phyloP scores from a whole-genome alignment of 2,329 filamentous ascomycete genomes.

The Fusarium clavum region DNA sequence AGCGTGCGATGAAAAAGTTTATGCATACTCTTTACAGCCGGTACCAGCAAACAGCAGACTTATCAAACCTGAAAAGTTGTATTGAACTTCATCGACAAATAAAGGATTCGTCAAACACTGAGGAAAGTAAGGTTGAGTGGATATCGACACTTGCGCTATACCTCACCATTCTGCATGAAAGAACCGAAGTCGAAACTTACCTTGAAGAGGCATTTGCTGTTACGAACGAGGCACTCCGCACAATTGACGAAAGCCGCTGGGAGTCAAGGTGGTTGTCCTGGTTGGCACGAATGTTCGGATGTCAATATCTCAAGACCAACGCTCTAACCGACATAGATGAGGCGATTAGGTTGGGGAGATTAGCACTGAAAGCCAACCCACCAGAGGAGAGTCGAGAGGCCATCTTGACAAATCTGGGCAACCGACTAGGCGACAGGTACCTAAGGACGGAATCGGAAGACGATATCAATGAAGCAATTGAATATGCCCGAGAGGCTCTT shows the following conservation, averaged over 20 bases:
- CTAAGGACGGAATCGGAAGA: background rate
- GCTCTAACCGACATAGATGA: background rate
- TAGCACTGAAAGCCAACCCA: background rate
- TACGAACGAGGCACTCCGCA: background rate
- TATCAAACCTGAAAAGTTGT: background rate
- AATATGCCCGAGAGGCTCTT: background rate
- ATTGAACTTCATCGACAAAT: background rate
- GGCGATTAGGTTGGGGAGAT: background rate
- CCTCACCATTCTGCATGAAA: background rate
- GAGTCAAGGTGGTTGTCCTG: background rate
- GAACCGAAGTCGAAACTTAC: background rate
- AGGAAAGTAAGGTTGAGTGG: background rate
- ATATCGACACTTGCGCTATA: background rate
- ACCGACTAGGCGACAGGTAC: constrained; percentile 3
- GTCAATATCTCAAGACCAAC: background rate
- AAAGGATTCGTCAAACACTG: background rate
- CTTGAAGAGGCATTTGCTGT: background rate
- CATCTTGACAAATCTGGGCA: background rate
- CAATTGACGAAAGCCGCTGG: background rate
- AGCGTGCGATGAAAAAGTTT: background rate
- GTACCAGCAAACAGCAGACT: background rate
- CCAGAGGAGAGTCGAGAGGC: background rate
- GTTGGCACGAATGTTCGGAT: background rate
- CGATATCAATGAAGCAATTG: background rate
- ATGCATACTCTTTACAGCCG: background rate